These are phyloP conservation scores for Phytophthora constricta DNA, from an alignment of 352 stramenopile genomes.

Conservation along the genomic window DNA sequence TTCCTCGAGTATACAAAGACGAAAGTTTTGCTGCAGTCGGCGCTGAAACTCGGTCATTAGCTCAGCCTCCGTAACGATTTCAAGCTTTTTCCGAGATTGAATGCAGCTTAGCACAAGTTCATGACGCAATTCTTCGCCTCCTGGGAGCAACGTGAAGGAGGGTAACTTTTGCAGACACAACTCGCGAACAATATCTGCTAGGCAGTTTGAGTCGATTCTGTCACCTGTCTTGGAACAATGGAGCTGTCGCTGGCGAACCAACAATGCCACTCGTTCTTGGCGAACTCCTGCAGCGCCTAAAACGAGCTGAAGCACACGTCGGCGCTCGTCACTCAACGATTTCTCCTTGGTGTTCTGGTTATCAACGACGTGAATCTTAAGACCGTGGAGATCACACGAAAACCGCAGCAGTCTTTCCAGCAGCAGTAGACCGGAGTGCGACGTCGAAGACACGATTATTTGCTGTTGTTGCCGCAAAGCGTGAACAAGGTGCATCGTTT, in stretches of 20 bases:
- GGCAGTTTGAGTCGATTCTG: conserved; percentile 2
- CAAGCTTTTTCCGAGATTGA: conserved; percentile 37
- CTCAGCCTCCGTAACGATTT: conserved; percentile 42
- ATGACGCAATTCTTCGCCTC: conserved; percentile 41
- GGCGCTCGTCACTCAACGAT: not conserved
- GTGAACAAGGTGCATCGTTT: conserved; percentile 45
- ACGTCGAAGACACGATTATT: conserved; percentile 34
- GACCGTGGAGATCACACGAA: conserved; percentile 44
- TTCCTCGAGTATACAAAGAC: conserved; percentile 49
- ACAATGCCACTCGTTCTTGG: conserved; percentile 48
- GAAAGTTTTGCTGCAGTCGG: conserved; percentile 48
- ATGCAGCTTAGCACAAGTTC: conserved; percentile 43
- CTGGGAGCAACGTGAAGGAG: conserved; percentile 41
- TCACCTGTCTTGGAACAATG: not conserved
- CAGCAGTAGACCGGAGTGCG: conserved; percentile 10
- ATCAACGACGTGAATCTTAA: conserved; percentile 38
- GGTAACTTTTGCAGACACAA: conserved; percentile 43
- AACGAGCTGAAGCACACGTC: conserved; percentile 1
- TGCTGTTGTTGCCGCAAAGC: conserved; percentile 39
- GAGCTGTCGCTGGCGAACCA: conserved; percentile 29
- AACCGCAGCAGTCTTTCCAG: conserved; percentile 41
- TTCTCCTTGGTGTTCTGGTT: not conserved
- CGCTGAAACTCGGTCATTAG: conserved; percentile 38
- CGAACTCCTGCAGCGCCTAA: conserved; percentile 36
- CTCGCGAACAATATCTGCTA: conserved; percentile 39